Base-by-base conservation (phyloP, 495 filamentous ascomycete species). In the Neurospora sp. region DNA sequence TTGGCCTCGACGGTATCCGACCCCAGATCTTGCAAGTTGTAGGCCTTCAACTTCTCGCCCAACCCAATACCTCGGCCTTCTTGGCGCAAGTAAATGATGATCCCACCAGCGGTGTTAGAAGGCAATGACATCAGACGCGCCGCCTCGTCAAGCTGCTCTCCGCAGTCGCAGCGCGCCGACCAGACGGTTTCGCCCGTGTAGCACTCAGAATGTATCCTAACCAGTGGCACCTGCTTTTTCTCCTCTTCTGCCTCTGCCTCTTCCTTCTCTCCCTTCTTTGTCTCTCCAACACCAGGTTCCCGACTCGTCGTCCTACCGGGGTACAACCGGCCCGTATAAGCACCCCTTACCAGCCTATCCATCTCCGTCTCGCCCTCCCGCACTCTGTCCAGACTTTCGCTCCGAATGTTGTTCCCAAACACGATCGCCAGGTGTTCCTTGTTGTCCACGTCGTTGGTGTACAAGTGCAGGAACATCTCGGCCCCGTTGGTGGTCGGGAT, bases 381-480 rank as follows among this genome's bases (percentile, higher is more conserved):
- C 42, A 90, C 89, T 37, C 89, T 88, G 81, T 98, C 94, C 39
- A 99, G 85, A 34, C 90, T 93, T 70, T 85, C 86, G 76, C 91
- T 94, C 62, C 96, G 87, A 75, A 99, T 98, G 36, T 88, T 85
- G 71, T 89, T 86, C 4, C 96, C 96, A 79, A 99, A 99, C 2
- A 98, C 96, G 74, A 99, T 98, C n/a, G 96, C 96, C 43, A 98
- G 84, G 81, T 99, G 96, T 78, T 99, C 96, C 82, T 99, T 99
- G 71, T 91, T 92, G 80, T 99, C 96, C 24, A 93, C 86, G 76
- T 91, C 91, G 81, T 98, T 99, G 70, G 90, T 90, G 82, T 98
- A 99, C 4, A 99, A 86, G 80, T 99, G 96, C 43, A 99, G 85
- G 79, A 96, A 99, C 93, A 99, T 98, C 82, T 98, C 94, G 11